phyloP scores from a whole-genome alignment of 1,284 basidiomycete species.

The Cryptococcus sp. region DNA sequence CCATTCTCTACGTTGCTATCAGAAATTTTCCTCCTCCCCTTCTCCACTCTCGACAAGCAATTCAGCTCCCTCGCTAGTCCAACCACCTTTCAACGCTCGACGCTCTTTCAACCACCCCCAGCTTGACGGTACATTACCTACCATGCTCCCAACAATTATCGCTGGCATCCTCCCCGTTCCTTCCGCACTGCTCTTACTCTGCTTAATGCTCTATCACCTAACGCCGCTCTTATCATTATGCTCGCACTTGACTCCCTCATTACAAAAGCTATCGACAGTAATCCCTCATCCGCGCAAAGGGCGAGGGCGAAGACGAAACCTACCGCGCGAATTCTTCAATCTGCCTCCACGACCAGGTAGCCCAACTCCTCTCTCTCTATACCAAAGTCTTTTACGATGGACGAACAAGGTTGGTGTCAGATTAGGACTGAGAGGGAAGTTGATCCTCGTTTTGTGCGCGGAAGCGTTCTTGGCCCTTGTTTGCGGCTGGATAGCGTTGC shows the following conservation, averaged over 20 bases:
- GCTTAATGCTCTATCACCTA: constrained; percentile 29
- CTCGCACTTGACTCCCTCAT: constrained; percentile 19
- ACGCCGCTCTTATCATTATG: constrained; percentile 24
- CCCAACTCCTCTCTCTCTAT: constrained; percentile 4
- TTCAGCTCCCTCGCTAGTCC: too few species aligned
- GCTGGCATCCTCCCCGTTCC: constrained; percentile 22
- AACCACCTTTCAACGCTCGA: too few species aligned
- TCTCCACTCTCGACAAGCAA: too few species aligned
- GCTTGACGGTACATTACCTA: constrained; percentile 1
- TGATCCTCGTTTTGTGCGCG: constrained; percentile 17
- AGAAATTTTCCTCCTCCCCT: too few species aligned
- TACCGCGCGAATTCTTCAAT: constrained; percentile 46
- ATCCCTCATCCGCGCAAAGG: constrained; percentile 28
- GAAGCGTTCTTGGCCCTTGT: constrained; percentile 12
- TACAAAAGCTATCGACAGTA: constrained; percentile 21
- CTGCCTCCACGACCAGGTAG: constrained; percentile 32
- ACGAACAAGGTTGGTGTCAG: neutral
- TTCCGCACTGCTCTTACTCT: constrained; percentile 26
- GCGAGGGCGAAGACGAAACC: constrained; percentile 20
- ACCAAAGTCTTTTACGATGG: neutral
- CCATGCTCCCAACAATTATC: constrained; percentile 24
- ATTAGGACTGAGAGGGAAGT: constrained; percentile 20
- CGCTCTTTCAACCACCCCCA: too few species aligned
- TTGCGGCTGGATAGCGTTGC: constrained; percentile 14
- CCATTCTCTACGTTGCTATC: too few species aligned